A percentile compares a stretch with the other conserved stretches of the same genome.
These are phyloP conservation scores for Dryas octopetala DNA, from an alignment of 306 rosid genomes.

Conservation along the genomic window DNA sequence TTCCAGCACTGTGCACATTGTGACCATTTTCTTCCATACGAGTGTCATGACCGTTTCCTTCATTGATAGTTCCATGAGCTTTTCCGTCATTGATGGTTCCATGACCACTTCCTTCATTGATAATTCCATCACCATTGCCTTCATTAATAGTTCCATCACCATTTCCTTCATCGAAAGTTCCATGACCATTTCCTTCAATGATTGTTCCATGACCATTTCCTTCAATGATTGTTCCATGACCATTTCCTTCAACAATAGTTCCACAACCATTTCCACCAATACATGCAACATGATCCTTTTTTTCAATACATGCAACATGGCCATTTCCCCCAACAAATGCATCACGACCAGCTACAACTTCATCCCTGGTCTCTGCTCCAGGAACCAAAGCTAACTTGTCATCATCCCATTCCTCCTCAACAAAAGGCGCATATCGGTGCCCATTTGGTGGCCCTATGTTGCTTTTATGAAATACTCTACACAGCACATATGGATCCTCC, in stretches of 20 bases:
- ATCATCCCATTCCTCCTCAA: slow-evolving; percentile 98
- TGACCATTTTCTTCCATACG: not conserved
- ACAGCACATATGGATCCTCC: slow-evolving; percentile 93
- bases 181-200: not conserved
- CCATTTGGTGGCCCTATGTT: slow-evolving; percentile 99
- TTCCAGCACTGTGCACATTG: not conserved
- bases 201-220: not conserved
- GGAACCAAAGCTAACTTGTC: slow-evolving; percentile 52
- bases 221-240: not conserved
- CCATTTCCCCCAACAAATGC: slow-evolving; percentile 21
- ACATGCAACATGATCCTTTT: not conserved
- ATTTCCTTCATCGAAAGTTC: not conserved
- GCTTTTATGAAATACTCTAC: slow-evolving; percentile 98
- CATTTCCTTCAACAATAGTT: slow-evolving; percentile 20
- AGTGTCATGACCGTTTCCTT: slow-evolving; percentile 1
- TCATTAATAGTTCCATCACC: not conserved
- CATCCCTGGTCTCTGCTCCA: slow-evolving; percentile 47
- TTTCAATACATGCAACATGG: slow-evolving; percentile 16
- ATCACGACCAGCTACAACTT: slow-evolving; percentile 30
- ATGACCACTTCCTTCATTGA: not conserved
- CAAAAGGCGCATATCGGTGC: slow-evolving; percentile 94
- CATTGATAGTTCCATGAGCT: not conserved
- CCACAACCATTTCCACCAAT: not conserved
- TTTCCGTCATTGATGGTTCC: not conserved
- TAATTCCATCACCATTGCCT: not conserved